Conservation (phyloP, 2,329 filamentous ascomycete genomes). For the Calonectria multiphialidica region DNA sequence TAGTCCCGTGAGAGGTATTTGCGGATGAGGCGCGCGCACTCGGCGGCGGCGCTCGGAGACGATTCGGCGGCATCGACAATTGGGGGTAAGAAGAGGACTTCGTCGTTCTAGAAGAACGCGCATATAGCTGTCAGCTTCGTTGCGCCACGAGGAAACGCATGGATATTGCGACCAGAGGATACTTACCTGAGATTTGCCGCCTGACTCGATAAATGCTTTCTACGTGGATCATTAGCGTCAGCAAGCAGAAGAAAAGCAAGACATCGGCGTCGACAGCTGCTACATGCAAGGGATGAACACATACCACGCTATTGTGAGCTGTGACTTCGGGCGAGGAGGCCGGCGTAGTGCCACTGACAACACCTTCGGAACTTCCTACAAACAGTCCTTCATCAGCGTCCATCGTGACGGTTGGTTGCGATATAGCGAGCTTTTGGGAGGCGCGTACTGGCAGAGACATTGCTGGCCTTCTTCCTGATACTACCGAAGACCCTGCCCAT, state of each 20-base stretch:
- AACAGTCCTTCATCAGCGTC: conserved; percentile 10
- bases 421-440: background rate
- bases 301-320: conserved; percentile 75
- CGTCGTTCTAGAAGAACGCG: conserved; percentile 74
- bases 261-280: background rate
- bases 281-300: conserved; percentile 40
- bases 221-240: conserved; percentile 51
- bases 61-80: conserved; percentile 97
- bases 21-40: conserved; percentile 84
- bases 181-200: conserved; percentile 68
- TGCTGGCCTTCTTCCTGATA: conserved; percentile 62
- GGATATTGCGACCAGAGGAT: background rate
- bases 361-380: conserved; percentile 23
- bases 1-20: conserved; percentile 84
- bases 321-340: conserved; percentile 76
- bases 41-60: conserved; percentile 85
- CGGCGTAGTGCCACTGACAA: conserved; percentile 37
- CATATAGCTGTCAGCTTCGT: conserved; percentile 16
- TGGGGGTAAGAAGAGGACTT: conserved; percentile 90
- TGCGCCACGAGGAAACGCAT: background rate
- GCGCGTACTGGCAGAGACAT: conserved; percentile 39
- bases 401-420: background rate
- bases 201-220: conserved; percentile 87
- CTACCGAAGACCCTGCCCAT: conserved; percentile 69
- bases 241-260: conserved; percentile 15